phyloP scores from a whole-genome alignment of 2,329 filamentous ascomycete genomes.

The Zasmidium citrigriseum region DNA sequence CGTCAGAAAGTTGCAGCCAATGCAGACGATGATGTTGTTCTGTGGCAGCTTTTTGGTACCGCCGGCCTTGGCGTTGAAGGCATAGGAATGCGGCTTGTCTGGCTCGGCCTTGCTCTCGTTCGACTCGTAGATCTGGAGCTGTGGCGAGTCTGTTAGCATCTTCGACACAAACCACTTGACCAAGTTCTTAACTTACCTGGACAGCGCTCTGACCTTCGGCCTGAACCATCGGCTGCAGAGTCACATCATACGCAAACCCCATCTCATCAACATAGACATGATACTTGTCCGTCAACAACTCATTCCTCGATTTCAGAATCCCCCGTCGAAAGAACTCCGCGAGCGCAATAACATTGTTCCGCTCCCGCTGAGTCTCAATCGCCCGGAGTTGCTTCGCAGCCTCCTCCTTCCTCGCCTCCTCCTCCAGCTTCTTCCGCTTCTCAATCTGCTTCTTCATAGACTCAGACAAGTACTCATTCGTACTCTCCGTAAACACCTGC shows the following conservation, averaged over 20 bases:
- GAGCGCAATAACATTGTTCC: conserved; percentile 7
- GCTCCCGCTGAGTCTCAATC: conserved; percentile 16
- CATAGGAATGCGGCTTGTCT: conserved; percentile 60
- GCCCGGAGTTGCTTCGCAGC: conserved; percentile 26
- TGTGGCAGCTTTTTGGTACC: conserved; percentile 18
- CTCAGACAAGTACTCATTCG: conserved; percentile 19
- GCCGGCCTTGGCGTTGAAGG: conserved; percentile 48
- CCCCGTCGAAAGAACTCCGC: conserved; percentile 26
- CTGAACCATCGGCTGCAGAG: conserved; percentile 51
- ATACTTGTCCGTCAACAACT: conserved; percentile 54
- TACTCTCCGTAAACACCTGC: conserved; percentile 40
- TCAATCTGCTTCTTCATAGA: conserved; percentile 36
- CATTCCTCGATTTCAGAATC: conserved; percentile 29
- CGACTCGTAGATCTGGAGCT: conserved; percentile 66
- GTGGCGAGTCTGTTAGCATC: conserved; percentile 24
- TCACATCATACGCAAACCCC: conserved; percentile 65
- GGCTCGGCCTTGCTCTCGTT: conserved; percentile 40
- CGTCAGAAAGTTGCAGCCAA: conserved; percentile 33
- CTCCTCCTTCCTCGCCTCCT: conserved; percentile 32
- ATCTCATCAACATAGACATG: conserved; percentile 65
- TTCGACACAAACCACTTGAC: background rate
- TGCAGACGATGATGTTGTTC: conserved; percentile 34
- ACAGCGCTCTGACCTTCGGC: conserved; percentile 56
- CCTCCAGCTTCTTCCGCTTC: conserved; percentile 23
- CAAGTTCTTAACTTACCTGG: conserved; percentile 30